Evolutionary conservation across 31 red algal genomes (phyloP).

Genomic region (Porphyra umbilicalis): DNA sequence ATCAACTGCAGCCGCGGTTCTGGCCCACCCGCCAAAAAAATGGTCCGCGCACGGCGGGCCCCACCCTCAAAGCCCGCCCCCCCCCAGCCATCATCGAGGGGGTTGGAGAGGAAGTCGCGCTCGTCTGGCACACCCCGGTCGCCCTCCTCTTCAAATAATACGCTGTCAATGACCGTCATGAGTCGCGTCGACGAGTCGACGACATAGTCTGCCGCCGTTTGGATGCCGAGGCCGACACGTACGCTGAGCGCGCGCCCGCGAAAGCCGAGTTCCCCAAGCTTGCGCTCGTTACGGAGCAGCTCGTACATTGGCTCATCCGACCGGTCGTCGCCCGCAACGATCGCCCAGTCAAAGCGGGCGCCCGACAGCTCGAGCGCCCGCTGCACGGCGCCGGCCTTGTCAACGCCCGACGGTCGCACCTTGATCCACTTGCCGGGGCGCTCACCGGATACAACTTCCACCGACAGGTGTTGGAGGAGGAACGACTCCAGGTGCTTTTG

Average conservation of each 20-base stretch:
- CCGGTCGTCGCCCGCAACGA: conserved; percentile 73
- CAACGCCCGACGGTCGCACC: conserved; percentile 53
- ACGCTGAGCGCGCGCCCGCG: conserved; percentile 4
- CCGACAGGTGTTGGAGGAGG: conserved; percentile 24
- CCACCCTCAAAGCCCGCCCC: background rate
- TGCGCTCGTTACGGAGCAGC: conserved; percentile 26
- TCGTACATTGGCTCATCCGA: conserved; percentile 76
- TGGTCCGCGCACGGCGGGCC: too few relatives aligned
- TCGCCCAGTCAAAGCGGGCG: conserved; percentile 34
- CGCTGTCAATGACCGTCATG: background rate
- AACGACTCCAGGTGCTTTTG: conserved; percentile 71
- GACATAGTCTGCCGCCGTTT: background rate
- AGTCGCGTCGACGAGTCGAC: background rate
- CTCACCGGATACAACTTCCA: conserved; percentile 49
- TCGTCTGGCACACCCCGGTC: background rate
- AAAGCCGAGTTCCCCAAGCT: conserved; percentile 20
- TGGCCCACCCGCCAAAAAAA: too few relatives aligned
- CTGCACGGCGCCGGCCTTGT: conserved; percentile 48
- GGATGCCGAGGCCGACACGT: background rate
- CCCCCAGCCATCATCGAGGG: background rate
- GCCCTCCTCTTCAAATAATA: background rate
- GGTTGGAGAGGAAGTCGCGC: background rate
- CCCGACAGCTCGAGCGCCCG: conserved; percentile 21
- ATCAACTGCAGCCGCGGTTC: too few relatives aligned
- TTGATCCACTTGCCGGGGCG: conserved; percentile 53